These are phyloP conservation scores for Solanum verrucosum DNA, from an alignment of 257 asterid genomes.

Conservation along the genomic window DNA sequence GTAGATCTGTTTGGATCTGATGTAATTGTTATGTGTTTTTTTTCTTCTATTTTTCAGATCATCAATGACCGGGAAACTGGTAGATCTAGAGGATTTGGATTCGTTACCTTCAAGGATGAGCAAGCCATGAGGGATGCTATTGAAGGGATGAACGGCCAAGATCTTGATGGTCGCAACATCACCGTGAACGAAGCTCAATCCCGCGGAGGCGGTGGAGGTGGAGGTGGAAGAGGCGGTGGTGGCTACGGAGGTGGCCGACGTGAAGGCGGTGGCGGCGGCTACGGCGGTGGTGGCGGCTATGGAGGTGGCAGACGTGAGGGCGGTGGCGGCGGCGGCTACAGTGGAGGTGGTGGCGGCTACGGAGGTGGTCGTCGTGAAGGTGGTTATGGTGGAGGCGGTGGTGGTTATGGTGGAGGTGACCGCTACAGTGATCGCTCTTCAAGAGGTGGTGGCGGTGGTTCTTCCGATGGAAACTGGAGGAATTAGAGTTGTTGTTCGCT, in stretches of 20 bases:
- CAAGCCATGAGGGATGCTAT: constrained; percentile 71
- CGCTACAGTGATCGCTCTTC: background rate
- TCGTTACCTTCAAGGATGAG: constrained; percentile 77
- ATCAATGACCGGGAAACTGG: constrained; percentile 90
- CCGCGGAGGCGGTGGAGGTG: constrained; percentile 23
- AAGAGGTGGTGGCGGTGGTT: background rate
- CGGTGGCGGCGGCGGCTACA: constrained; percentile 19
- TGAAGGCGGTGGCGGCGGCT: constrained; percentile 21
- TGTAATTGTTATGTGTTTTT: background rate
- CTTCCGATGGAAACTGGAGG: background rate
- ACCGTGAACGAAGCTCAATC: background rate
- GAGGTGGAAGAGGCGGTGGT: constrained; percentile 8
- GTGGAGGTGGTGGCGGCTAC: constrained; percentile 4
- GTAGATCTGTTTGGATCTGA: background rate
- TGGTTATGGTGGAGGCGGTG: background rate
- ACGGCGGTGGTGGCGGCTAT: background rate
- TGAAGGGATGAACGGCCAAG: constrained; percentile 75
- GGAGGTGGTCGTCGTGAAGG: background rate
- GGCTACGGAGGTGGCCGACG: constrained; percentile 9
- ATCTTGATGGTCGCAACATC: constrained; percentile 64
- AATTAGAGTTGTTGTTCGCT: background rate
- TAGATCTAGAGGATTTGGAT: constrained; percentile 90
- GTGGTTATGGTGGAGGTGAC: background rate
- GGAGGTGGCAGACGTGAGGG: constrained; percentile 12
- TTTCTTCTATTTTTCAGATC: constrained; percentile 17